Percentiles rank a stretch among this genome's conserved stretches.
Conservation (phyloP, 2,329 filamentous ascomycete species). For the Nemania sp. region DNA sequence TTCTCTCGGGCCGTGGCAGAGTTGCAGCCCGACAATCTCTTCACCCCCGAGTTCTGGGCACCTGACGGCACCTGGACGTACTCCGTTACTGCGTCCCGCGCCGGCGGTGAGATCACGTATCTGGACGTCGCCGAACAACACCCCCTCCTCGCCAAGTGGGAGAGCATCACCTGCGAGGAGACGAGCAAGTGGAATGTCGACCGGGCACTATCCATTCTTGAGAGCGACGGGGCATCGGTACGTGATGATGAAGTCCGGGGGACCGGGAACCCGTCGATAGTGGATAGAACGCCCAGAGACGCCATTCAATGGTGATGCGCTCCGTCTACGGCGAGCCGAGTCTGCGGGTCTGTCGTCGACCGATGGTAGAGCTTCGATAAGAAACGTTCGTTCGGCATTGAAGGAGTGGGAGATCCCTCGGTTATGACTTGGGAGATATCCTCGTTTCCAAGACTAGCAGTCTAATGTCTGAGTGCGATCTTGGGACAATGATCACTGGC, state of each 20-base stretch:
- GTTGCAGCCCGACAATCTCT: constrained; percentile 63
- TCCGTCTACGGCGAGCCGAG: not conserved
- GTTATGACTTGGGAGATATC: too few relatives aligned
- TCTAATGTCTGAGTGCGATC: too few relatives aligned
- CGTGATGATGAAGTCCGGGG: not conserved
- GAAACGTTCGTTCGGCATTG: too few relatives aligned
- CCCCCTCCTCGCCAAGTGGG: constrained; percentile 69
- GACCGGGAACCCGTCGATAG: not conserved
- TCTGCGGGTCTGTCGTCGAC: too few relatives aligned
- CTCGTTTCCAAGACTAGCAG: too few relatives aligned
- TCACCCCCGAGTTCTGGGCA: constrained; percentile 68
- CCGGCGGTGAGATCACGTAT: constrained; percentile 47
- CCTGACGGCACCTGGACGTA: constrained; percentile 74
- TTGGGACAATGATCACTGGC: too few relatives aligned
- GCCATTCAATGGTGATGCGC: constrained; percentile 17
- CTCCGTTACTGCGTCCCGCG: constrained; percentile 46
- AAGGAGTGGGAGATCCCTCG: too few relatives aligned
- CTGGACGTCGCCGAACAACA: constrained; percentile 67
- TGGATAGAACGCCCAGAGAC: not conserved
- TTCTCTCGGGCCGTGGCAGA: constrained; percentile 59
- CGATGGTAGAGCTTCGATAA: too few relatives aligned
- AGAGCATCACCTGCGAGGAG: constrained; percentile 46
- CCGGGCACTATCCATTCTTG: constrained; percentile 20
- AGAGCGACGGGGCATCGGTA: not conserved
- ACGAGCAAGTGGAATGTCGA: constrained; percentile 43